Conservation (phyloP, 2,329 filamentous ascomycete genomes). For the Sarocladium brachiariae region DNA sequence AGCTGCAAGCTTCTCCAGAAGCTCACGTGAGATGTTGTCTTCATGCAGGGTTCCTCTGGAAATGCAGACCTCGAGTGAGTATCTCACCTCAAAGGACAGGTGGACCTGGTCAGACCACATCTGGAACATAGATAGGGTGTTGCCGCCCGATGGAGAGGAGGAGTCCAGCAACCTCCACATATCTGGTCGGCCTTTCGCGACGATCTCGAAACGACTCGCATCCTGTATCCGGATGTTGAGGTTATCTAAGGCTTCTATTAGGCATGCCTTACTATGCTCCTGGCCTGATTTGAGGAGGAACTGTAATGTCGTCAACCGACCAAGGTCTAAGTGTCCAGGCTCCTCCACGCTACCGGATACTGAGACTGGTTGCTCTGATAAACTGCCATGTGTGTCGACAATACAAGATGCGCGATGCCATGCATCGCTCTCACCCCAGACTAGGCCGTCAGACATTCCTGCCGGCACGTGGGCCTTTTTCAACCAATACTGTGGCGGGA, state of each 20-base stretch:
- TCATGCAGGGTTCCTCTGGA: constrained; percentile 73
- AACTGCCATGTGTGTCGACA: constrained; percentile 24
- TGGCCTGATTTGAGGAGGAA: constrained; percentile 30
- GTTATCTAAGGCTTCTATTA: constrained; percentile 55
- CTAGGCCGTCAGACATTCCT: constrained; percentile 25
- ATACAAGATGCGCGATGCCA: constrained; percentile 47
- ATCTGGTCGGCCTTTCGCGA: constrained; percentile 16
- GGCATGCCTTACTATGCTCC: constrained; percentile 19
- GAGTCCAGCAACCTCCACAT: constrained; percentile 28
- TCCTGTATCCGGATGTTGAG: constrained; percentile 58
- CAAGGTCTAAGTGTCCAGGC: constrained; percentile 39
- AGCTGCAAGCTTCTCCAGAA: constrained; percentile 55
- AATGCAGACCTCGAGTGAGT: constrained; percentile 91
- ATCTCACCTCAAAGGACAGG: constrained; percentile 67
- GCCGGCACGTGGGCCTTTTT: constrained; percentile 24
- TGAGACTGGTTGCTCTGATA: constrained; percentile 29
- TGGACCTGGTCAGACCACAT: constrained; percentile 14
- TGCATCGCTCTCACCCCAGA: constrained; percentile 34
- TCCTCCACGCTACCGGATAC: constrained; percentile 29
- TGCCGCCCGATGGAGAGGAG: constrained; percentile 8
- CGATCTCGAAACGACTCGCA: constrained; percentile 34
- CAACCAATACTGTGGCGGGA: constrained; percentile 42
- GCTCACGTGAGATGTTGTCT: constrained; percentile 60
- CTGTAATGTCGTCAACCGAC: constrained; percentile 50
- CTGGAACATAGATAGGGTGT: neutral